A percentile compares a stretch with the other conserved stretches of the same genome.
Conservation (phyloP, 23 red algal species). For the Gracilariopsis chorda region DNA sequence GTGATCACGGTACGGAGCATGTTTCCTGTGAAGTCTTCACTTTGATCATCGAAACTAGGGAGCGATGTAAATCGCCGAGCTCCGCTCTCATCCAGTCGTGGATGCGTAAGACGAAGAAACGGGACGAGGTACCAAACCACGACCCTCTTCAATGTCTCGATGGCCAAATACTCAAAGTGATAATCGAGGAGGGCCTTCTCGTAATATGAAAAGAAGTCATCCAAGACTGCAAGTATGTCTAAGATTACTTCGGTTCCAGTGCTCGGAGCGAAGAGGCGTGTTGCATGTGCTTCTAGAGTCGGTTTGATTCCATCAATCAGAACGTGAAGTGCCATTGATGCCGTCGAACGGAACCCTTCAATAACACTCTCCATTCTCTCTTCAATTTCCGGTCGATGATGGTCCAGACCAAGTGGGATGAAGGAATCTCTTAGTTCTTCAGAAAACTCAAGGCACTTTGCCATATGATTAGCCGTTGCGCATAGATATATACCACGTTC, state of each 20-base stretch:
- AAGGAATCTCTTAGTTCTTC: conserved; percentile 62
- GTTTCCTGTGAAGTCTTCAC: not conserved
- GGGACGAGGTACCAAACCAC: conserved; percentile 58
- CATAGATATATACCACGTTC: conserved; percentile 28
- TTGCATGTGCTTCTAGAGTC: conserved; percentile 4
- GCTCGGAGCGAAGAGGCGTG: conserved; percentile 42
- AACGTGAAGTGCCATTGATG: conserved; percentile 12
- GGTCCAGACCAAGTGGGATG: conserved; percentile 29
- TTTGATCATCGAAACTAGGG: conserved; percentile 48
- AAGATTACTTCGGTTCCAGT: conserved; percentile 71
- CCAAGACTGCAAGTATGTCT: conserved; percentile 41
- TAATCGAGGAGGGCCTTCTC: conserved; percentile 35
- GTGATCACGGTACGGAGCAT: not conserved
- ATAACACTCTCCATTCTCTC: conserved; percentile 62
- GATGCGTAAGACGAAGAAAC: conserved; percentile 31
- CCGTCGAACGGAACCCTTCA: conserved; percentile 47
- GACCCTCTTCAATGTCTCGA: conserved; percentile 46
- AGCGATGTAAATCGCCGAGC: conserved; percentile 53
- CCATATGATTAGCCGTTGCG: conserved; percentile 64
- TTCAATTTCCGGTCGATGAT: conserved; percentile 42
- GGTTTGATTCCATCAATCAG: conserved; percentile 30
- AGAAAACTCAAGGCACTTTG: conserved; percentile 58
- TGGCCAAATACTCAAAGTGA: conserved; percentile 70
- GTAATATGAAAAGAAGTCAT: conserved; percentile 43
- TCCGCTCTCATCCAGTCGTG: conserved; percentile 26